Conservation (phyloP, 768 basidiomycete species). For the Trametes sanguinea region DNA sequence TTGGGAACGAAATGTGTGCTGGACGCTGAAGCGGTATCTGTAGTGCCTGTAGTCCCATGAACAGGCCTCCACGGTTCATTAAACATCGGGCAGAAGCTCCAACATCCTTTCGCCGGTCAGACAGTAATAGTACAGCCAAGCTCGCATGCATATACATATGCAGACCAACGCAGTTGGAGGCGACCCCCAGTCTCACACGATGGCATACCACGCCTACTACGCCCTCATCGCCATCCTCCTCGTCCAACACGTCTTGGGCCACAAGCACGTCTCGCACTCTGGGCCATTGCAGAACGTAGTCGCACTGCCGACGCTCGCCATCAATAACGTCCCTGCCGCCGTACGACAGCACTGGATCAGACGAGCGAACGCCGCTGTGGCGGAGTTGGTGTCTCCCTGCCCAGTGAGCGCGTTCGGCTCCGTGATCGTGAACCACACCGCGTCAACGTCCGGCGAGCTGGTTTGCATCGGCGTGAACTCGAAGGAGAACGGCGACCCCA, state of each 20-base stretch:
- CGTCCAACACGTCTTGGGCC: not conserved
- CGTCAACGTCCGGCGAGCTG: conserved; percentile 6
- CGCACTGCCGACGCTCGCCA: not conserved
- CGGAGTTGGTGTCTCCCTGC: conserved; percentile 7
- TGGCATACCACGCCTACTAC: not conserved
- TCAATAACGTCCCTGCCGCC: conserved; percentile 14
- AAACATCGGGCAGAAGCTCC: too few relatives aligned
- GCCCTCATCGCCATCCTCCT: not conserved
- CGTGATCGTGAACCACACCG: conserved; percentile 21
- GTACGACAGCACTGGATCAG: conserved; percentile 17
- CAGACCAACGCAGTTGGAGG: too few relatives aligned
- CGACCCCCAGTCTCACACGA: not conserved
- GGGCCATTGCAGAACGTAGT: not conserved
- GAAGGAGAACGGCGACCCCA: conserved; percentile 9
- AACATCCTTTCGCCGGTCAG: too few relatives aligned
- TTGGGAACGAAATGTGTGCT: too few relatives aligned
- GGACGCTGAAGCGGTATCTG: too few relatives aligned
- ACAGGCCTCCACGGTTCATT: too few relatives aligned
- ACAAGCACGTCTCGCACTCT: not conserved
- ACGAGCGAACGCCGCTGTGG: conserved; percentile 9
- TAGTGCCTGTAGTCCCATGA: too few relatives aligned
- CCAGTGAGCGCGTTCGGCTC: conserved; percentile 15
- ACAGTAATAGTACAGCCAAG: too few relatives aligned
- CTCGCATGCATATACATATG: too few relatives aligned
- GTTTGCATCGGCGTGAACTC: conserved; percentile 19